Evolutionary conservation across 768 basidiomycete species (phyloP), one percentile per base, ranked within the genome.

Genomic region (Sarcodon aspratus): DNA sequence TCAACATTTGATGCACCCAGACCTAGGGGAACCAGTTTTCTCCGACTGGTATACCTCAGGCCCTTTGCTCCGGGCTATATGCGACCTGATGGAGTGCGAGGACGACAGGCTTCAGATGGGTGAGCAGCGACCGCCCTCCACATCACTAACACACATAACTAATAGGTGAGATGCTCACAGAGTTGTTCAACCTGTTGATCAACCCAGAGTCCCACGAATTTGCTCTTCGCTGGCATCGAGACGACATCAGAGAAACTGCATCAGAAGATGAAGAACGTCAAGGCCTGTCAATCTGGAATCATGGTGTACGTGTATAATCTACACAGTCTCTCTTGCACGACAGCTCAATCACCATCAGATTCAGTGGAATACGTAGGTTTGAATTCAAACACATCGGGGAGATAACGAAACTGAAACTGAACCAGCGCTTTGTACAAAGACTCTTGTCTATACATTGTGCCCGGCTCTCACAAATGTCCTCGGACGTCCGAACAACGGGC

Each of bases 1-100:
- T 1, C 86, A 88, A 54, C 84, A 88, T 52, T 61, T 84, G 42
- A 88, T 90, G 87, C 85, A 88, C 56, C 86, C 85, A 1, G 78
- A 72, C 33, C 70, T 89, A 0, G 67, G 62, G 0, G 80, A 85
- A 56, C 68, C 73, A 0, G 68, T 57, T 5, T 88, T 88, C 50
- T 73, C 73, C 31, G 65, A 66, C 50, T 87, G 82, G 81, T 89
- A 88, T 55, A 79, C 80, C 10, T 77, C 75, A 6, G 66, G 71
- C 1, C 62, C 57, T 11, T 59, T 89, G 10, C 57, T 75, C 0
- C 58, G 55, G 6, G 70, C 67, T 0, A 74, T 69, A 8, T 65
- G 59, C 45, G 64, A 65, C 45, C 62, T 87, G 18, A 54, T 89
- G 46, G 72, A 63, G 0, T 89, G 85, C 55, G 52, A 62, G n/a